Evolutionary conservation across 768 basidiomycete species (phyloP).

Genomic region (Pleurotus eryngii): DNA sequence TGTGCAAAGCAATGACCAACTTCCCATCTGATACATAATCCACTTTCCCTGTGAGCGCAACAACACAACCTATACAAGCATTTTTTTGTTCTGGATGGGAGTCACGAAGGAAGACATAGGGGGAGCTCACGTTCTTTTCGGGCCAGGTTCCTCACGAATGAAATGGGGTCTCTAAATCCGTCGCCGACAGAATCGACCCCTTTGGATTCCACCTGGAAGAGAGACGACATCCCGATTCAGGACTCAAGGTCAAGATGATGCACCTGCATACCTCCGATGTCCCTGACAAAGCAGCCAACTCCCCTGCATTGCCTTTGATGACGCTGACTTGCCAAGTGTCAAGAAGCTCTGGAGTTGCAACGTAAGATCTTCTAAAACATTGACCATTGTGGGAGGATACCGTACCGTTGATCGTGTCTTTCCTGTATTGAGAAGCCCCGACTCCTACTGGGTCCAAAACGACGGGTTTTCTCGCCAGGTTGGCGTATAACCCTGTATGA

Average conservation of each 20-base stretch:
- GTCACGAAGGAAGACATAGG: too few species aligned
- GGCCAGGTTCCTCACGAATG: slow-evolving; percentile 69
- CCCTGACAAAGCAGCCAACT: slow-evolving; percentile 77
- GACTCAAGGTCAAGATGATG: not conserved
- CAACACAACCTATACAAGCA: slow-evolving; percentile 69
- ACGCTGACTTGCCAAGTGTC: slow-evolving; percentile 81
- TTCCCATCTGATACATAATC: slow-evolving; percentile 87
- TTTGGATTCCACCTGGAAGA: slow-evolving; percentile 57
- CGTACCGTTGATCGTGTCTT: slow-evolving; percentile 59
- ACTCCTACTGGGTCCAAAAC: slow-evolving; percentile 93
- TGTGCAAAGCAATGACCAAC: slow-evolving; percentile 62
- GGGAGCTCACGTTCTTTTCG: slow-evolving; percentile 63
- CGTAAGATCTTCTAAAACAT: too few species aligned
- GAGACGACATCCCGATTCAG: not conserved
- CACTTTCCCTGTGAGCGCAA: slow-evolving; percentile 73
- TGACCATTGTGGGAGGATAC: too few species aligned
- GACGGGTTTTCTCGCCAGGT: slow-evolving; percentile 66
- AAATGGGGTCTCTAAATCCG: slow-evolving; percentile 73
- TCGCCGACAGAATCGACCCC: slow-evolving; percentile 85
- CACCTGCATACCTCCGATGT: slow-evolving; percentile 58
- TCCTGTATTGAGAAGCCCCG: slow-evolving; percentile 76
- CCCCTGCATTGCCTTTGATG: slow-evolving; percentile 93
- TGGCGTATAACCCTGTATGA: slow-evolving; percentile 49
- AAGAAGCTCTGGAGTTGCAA: slow-evolving; percentile 50
- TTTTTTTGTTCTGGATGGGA: not conserved